Evolutionary conservation across 2,329 filamentous ascomycete genomes (phyloP).

Genomic region (Peltaster fructicola): DNA sequence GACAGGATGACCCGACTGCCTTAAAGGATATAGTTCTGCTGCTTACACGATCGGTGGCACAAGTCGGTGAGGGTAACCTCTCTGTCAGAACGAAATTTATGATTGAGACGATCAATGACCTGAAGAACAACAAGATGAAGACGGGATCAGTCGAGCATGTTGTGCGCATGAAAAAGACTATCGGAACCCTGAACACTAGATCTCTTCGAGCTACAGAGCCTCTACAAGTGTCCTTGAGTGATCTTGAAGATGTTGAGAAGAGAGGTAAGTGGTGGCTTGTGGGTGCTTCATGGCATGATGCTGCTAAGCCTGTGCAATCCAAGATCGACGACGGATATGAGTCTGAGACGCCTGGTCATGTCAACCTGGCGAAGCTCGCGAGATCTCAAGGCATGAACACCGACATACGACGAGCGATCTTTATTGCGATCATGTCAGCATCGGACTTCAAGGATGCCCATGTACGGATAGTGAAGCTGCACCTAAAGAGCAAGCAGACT

Average conservation of each 20-base stretch:
- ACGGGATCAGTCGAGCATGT: constrained; percentile 64
- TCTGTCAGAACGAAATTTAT: constrained; percentile 90
- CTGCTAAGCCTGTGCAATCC: constrained; percentile 13
- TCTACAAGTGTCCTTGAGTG: constrained; percentile 60
- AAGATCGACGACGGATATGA: constrained; percentile 14
- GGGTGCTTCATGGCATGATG: constrained; percentile 66
- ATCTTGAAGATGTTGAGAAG: constrained; percentile 68
- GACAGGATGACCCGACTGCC: constrained; percentile 73
- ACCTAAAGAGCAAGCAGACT: constrained; percentile 70
- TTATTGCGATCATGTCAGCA: constrained; percentile 75
- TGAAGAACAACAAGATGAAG: constrained; percentile 88
- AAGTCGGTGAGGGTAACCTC: constrained; percentile 49
- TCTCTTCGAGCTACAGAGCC: constrained; percentile 61
- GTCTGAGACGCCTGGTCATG: constrained; percentile 11
- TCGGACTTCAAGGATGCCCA: constrained; percentile 72
- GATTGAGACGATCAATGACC: constrained; percentile 86
- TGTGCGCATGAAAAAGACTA: constrained; percentile 70
- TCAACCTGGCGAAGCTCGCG: constrained; percentile 59
- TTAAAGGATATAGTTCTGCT: constrained; percentile 76
- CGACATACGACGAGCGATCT: constrained; percentile 74
- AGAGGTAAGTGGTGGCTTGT: constrained; percentile 98
- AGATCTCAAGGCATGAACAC: constrained; percentile 74
- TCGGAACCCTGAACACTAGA: constrained; percentile 57
- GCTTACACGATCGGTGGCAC: constrained; percentile 54
- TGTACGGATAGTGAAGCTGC: constrained; percentile 60